Base-by-base conservation (phyloP, 192 early-diverging fungal species). In the Umbelopsis ramanniana region DNA sequence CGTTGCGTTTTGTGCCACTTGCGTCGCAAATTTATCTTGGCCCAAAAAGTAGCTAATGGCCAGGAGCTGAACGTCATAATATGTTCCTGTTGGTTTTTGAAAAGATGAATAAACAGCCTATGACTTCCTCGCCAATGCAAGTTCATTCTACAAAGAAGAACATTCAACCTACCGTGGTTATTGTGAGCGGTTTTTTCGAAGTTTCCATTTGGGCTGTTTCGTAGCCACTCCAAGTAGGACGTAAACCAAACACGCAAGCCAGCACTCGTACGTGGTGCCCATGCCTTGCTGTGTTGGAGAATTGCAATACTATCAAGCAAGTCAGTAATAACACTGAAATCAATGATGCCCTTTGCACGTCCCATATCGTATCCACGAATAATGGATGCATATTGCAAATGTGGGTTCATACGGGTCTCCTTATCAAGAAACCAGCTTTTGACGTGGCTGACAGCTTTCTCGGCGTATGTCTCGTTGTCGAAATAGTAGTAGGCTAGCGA, bases 381-480 rank as follows among this genome's bases (percentile, higher is more conserved):
- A 24, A 82, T 74, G 4, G 82, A 82, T 11, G 78, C 86, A 72
- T 74, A 90, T 63, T 88, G 79, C 52, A 90, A 72, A 67, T 86
- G 83, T 38, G 89, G 87, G 23, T 90, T 88, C 89, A 90, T 90
- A 17, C 75, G 76, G 6, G 87, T 88, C 2, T n/a, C 72, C 14
- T 76, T 74, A 60, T 90, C 76, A 48, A 90, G 52, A 75, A 90
- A 90, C 87, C 89, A 90, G 37, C 76, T 74, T 12, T 73, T 60
- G 6, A 90, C 45, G 33, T 83, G 74, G 19, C 67, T 29, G 10
- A 71, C 74, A 35, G 77, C 82, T 54, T 78, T 78, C 9, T 73
- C 74, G 9, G 81, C 76, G 77, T 84, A 88, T 6, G 57, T 69
- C 57, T 78, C 79, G 33, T 90, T 67, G 17, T 77, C 75, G 6